Evolutionary conservation across 257 asterid species (phyloP), one percentile per base, ranked within the genome.

Genomic region (Penstemon eatonii): DNA sequence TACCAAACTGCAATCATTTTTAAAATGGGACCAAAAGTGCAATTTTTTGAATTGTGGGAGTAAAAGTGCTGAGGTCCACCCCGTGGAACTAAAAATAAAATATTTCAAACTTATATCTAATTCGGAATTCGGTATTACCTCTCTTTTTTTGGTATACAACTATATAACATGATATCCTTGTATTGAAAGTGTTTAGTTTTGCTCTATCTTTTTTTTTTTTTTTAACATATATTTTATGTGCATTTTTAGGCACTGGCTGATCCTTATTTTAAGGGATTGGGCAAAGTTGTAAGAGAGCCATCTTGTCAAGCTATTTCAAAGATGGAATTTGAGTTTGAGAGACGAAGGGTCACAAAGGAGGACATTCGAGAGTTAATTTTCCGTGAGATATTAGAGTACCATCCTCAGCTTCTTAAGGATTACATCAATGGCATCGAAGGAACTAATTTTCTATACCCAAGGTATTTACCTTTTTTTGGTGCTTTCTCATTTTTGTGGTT

Each of bases 291-390:
- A 85, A 80, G 96, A 76, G 98, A 92, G 76, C 98, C 98, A 25
- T 84, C 97, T 53, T 82, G 93, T 81, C 90, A 79, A 74, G 97
- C 91, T 55, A 85, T 92, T 76, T 90, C 97, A 5, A 92, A 90
- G 87, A 71, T 90, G 67, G 98, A 93, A 82, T 93, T 93, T 83
- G 98, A 88, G 74, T 93, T 93, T 56, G 98, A 93, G 78, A 74
- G 88, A 49, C 83, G 94, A 69, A 84, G 91, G 80, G 75, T 88
- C 72, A 86, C 97, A 33, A 88, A 88, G 84, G 98, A 92, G 46
- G 98, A 90, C 69, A 60, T 92, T 46, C 82, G 95, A 81, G 97
- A 92, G 64, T 63, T 92, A 66, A 85, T 92, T 75, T 92, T 74
- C 72, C 87, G 95, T 68, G 97, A 92, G 82, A 85, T 92, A 46